Evolutionary conservation across 345 rosid species (phyloP).

Genomic region (Melastoma malabathricum): DNA sequence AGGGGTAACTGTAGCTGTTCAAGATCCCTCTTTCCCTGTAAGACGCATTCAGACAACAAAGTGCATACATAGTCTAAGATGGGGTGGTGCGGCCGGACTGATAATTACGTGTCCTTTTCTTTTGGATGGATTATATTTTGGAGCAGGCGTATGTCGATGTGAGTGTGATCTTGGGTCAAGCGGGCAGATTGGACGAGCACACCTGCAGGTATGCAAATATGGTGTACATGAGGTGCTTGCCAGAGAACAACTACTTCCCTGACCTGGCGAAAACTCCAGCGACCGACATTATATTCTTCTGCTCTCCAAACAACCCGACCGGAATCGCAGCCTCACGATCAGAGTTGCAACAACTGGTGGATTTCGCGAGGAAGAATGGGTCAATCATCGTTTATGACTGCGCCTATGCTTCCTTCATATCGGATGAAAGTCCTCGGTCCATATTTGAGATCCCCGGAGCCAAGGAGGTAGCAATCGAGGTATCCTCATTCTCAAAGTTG

Average conservation of each 20-base stretch:
- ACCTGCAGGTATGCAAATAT: slow-evolving; percentile 53
- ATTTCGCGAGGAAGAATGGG: slow-evolving; percentile 83
- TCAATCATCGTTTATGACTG: slow-evolving; percentile 88
- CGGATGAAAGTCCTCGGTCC: slow-evolving; percentile 72
- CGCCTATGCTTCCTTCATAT: slow-evolving; percentile 82
- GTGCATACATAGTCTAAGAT: background rate
- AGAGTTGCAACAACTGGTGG: slow-evolving; percentile 57
- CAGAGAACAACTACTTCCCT: slow-evolving; percentile 96
- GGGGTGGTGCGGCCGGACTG: background rate
- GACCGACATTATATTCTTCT: slow-evolving; percentile 85
- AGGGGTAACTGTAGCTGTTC: slow-evolving; percentile 25
- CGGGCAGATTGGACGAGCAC: slow-evolving; percentile 58
- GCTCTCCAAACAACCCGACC: slow-evolving; percentile 96
- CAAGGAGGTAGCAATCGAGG: slow-evolving; percentile 90
- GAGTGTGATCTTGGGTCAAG: slow-evolving; percentile 92
- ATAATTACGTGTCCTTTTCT: background rate
- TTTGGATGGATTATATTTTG: slow-evolving; percentile 1
- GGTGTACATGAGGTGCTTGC: slow-evolving; percentile 86
- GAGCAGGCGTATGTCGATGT: slow-evolving; percentile 95
- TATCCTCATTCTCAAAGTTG: slow-evolving; percentile 82
- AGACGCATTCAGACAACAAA: background rate
- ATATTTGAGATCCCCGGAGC: slow-evolving; percentile 99
- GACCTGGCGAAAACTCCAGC: slow-evolving; percentile 51
- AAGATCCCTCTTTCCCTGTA: slow-evolving; percentile 44
- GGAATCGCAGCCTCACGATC: slow-evolving; percentile 89